phyloP scores from a whole-genome alignment of 139 green algal species.

The Edaphochlamys debaryana region DNA sequence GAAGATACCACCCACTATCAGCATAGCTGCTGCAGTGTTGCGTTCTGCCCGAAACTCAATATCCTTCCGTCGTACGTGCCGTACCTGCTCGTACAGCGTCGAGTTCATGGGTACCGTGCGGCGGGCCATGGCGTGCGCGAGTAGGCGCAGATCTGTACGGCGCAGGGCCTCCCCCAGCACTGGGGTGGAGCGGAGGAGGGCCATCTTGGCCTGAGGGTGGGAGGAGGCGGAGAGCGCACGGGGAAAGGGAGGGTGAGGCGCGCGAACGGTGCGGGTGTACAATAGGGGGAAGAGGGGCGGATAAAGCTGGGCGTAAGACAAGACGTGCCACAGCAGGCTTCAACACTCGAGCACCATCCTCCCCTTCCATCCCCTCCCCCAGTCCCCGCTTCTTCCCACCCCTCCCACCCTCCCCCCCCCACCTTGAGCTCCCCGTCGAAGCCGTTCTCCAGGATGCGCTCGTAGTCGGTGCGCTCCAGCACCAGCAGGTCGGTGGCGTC shows the following conservation, averaged over 20 bases:
- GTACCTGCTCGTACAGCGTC: slow-evolving; percentile 44
- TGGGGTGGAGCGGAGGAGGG: slow-evolving; percentile 9
- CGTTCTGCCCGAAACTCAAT: too few relatives aligned
- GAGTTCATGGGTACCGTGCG: slow-evolving; percentile 6
- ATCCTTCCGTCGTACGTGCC: too few relatives aligned
- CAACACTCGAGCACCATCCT: too few relatives aligned
- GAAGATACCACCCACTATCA: too few relatives aligned
- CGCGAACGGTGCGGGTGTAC: too few relatives aligned
- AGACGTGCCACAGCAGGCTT: background rate
- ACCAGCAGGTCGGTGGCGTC: slow-evolving; percentile 49
- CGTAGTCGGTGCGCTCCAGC: slow-evolving; percentile 46
- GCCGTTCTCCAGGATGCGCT: slow-evolving; percentile 48
- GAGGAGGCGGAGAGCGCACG: too few relatives aligned
- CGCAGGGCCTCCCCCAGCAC: slow-evolving; percentile 22
- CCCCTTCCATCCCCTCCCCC: too few relatives aligned
- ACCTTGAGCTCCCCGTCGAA: slow-evolving; percentile 62
- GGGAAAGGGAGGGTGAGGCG: too few relatives aligned
- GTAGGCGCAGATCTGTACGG: slow-evolving; percentile 38
- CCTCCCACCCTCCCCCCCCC: too few relatives aligned
- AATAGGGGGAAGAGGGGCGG: background rate
- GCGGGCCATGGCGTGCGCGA: slow-evolving; percentile 46
- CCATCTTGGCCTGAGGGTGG: slow-evolving; percentile 21
- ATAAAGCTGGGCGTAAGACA: background rate
- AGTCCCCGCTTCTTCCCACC: too few relatives aligned
- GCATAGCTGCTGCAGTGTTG: too few relatives aligned